Conservation (phyloP, 169 alveolate genomes). For the Eimeria brunetti region DNA sequence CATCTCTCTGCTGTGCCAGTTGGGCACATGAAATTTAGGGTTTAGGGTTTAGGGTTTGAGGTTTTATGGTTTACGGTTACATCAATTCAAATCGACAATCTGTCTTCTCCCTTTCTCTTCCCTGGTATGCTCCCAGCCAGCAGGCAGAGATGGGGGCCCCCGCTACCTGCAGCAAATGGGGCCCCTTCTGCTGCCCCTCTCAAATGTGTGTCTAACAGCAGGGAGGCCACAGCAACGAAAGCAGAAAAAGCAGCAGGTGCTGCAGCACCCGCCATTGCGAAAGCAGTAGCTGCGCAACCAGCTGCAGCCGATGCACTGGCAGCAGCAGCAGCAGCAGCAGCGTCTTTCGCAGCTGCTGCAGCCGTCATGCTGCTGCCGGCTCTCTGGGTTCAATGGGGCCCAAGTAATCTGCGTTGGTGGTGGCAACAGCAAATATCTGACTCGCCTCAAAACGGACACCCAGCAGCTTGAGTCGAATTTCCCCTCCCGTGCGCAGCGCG, state of each 20-base stretch:
- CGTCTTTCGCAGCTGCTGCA: background rate
- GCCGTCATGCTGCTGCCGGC: background rate
- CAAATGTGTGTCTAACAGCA: background rate
- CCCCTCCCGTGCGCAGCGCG: conserved; percentile 90
- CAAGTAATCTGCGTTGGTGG: conserved; percentile 92
- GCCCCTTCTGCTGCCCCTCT: background rate
- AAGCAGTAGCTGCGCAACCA: background rate
- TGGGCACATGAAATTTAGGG: too few species aligned
- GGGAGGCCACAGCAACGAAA: background rate
- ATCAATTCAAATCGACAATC: background rate
- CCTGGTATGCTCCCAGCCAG: background rate
- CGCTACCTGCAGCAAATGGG: background rate
- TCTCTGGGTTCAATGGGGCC: conserved; percentile 90
- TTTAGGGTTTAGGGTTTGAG: too few species aligned
- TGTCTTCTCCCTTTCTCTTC: background rate
- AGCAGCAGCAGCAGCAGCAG: too few species aligned
- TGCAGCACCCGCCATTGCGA: background rate
- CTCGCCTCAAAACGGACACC: conserved; percentile 93
- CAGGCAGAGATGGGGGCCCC: too few species aligned
- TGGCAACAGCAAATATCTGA: conserved; percentile 94
- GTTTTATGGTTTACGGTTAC: too few species aligned
- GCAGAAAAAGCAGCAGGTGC: background rate
- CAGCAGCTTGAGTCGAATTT: conserved; percentile 92
- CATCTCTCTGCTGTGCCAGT: background rate
- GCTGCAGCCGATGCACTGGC: background rate